These are phyloP conservation scores for Suillus paluster DNA, from an alignment of 768 basidiomycete genomes.

Conservation along the genomic window DNA sequence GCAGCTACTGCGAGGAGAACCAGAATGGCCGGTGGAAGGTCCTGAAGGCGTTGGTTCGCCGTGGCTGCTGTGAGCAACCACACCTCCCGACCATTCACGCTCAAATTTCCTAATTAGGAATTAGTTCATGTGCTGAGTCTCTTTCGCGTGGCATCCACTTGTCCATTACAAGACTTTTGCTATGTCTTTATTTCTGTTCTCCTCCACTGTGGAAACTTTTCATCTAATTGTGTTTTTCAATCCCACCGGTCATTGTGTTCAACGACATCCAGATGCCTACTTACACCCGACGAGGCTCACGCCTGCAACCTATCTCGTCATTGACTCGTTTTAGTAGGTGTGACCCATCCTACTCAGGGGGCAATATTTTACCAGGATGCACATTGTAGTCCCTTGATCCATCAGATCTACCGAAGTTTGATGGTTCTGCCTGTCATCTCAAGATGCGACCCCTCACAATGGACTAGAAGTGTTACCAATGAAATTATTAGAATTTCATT, in stretches of 20 bases:
- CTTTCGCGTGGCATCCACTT: slow-evolving; percentile 6
- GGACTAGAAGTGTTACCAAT: neutral
- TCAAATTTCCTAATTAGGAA: slow-evolving; percentile 12
- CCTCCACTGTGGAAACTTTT: neutral
- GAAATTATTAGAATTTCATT: neutral
- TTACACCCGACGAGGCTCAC: too few species aligned
- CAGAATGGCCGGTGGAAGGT: slow-evolving; percentile 6
- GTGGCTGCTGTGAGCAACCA: slow-evolving; percentile 13
- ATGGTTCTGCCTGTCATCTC: neutral
- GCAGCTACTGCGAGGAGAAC: slow-evolving; percentile 22
- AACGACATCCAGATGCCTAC: too few species aligned
- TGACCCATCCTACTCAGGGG: neutral
- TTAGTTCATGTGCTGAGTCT: neutral
- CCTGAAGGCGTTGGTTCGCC: slow-evolving; percentile 16
- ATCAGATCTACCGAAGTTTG: neutral
- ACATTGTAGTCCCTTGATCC: neutral
- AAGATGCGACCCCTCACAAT: too few species aligned
- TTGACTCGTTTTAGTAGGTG: neutral
- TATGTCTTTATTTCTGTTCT: neutral
- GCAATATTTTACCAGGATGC: neutral
- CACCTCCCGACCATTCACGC: slow-evolving; percentile 9
- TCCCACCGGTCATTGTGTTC: neutral
- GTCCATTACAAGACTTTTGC: neutral
- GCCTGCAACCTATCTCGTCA: too few species aligned
- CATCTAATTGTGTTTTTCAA: neutral